Base-by-base conservation (phyloP, 768 basidiomycete genomes). In the Termitomyces titanicus region DNA sequence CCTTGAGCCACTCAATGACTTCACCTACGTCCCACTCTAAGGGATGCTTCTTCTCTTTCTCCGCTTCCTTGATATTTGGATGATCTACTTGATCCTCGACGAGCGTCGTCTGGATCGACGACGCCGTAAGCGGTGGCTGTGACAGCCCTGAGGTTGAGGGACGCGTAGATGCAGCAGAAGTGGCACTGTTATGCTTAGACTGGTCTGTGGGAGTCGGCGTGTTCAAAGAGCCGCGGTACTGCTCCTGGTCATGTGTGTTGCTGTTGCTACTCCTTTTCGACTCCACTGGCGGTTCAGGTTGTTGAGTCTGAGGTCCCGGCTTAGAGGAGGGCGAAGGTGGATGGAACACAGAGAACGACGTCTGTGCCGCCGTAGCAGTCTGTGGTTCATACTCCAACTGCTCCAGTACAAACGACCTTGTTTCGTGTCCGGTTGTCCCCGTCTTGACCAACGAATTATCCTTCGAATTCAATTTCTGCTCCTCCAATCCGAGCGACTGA, bases 11-110 rank as follows among this genome's bases (percentile, higher is more conserved):
- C 0, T 87, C 87, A 1, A 94, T 77, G 6, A 99, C 97, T 38
- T 98, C 87, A 0, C 91, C 89, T 0, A 98, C 83, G 0, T 72
- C 77, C 97, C 97, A 99, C 53, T 90, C 88, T 0, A 79, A 78
- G 1, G 91, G 81, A 61, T 80, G 76, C 0, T 65, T 65, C 29
- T 70, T 71, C 50, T 73, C 77, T 63, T 70, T 71, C 45, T 63
- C 68, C 47, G 25, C 33, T 29, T 25, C 43, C 24, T 45, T 35
- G n/a, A 43, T 20, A 13, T 46, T n/a, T 6, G 9, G 18, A 44
- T 1, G 24, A 18, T 45, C 34, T n/a, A 33, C 34, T 15, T 46
- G 25, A 29, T 27, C 22, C 27, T 42, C 50, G 9, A 22, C 29
- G 10, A 51, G 27, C 27, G 39, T 42, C 39, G 48, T 38, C 17